Conservation (phyloP, 306 rosid species). For the Fragaria nilgerrensis region DNA sequence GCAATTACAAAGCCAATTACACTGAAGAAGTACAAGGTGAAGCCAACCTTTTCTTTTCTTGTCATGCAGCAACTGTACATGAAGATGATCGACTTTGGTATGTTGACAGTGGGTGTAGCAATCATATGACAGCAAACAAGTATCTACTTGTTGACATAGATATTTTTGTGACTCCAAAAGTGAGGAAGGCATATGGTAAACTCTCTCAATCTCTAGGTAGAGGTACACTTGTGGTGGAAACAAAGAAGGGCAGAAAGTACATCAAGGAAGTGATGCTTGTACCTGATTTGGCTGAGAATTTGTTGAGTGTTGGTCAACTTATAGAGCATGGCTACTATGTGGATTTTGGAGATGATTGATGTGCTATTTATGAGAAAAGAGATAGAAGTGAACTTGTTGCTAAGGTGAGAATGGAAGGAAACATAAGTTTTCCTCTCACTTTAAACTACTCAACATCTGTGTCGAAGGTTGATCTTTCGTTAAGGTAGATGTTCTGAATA, state of each 20-base stretch:
- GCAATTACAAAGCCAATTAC: not conserved
- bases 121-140: conserved; percentile 15
- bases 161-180: not conserved
- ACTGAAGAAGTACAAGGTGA: not conserved
- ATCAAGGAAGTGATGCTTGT: not conserved
- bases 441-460: not conserved
- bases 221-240: not conserved
- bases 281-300: not conserved
- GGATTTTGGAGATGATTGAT: not conserved
- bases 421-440: not conserved
- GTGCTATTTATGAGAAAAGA: not conserved
- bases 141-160: not conserved
- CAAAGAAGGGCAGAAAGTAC: not conserved
- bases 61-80: not conserved
- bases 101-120: conserved; percentile 16
- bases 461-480: too few species aligned
- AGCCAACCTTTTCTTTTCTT: not conserved
- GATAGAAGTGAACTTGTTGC: not conserved
- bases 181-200: not conserved
- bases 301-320: conserved; percentile 5
- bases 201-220: not conserved
- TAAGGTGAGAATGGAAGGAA: not conserved
- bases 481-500: not conserved
- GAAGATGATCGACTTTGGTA: not conserved
- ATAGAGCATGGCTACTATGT: not conserved